Percentiles rank a stretch among this genome's conserved stretches.
phyloP scores from a whole-genome alignment of 352 stramenopile species.

The Globisporangium heterothallicum region DNA sequence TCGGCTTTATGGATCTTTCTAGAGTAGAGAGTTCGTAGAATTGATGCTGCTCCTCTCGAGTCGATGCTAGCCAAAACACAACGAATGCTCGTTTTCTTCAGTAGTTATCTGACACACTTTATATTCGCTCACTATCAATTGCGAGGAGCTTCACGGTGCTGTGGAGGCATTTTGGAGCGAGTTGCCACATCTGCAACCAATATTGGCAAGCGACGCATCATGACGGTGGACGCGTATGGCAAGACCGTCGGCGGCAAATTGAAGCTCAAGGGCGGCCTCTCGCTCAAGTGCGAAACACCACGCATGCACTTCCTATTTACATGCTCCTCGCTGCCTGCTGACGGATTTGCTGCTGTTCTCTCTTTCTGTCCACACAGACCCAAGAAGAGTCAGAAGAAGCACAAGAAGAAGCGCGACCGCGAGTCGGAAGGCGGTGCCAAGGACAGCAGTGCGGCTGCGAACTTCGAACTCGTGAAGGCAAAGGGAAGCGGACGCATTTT shows the following conservation, averaged over 20 bases:
- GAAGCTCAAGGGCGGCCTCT: constrained; percentile 78
- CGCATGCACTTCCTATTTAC: not conserved
- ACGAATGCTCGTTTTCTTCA: no score
- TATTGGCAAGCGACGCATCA: not conserved
- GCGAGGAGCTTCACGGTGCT: not conserved
- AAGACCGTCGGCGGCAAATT: constrained; percentile 78
- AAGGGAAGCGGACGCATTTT: constrained; percentile 78
- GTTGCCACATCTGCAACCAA: no score
- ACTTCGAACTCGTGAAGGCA: constrained; percentile 73
- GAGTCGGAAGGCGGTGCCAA: constrained; percentile 18
- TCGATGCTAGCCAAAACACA: no score
- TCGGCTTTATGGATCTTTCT: no score
- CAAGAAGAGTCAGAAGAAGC: constrained; percentile 38
- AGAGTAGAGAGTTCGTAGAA: no score
- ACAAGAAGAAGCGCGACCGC: constrained; percentile 54
- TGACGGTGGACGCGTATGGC: constrained; percentile 31
- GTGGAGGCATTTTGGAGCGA: not conserved
- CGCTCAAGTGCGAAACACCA: constrained; percentile 55
- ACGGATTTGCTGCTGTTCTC: not conserved
- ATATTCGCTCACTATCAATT: no score
- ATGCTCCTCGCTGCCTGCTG: no score
- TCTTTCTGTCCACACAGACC: constrained; percentile 16
- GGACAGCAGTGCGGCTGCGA: constrained; percentile 17
- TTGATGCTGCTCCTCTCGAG: no score
- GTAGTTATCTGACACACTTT: no score